Conservation (phyloP, 2,329 filamentous ascomycete species). For the Verticillium dahliae region DNA sequence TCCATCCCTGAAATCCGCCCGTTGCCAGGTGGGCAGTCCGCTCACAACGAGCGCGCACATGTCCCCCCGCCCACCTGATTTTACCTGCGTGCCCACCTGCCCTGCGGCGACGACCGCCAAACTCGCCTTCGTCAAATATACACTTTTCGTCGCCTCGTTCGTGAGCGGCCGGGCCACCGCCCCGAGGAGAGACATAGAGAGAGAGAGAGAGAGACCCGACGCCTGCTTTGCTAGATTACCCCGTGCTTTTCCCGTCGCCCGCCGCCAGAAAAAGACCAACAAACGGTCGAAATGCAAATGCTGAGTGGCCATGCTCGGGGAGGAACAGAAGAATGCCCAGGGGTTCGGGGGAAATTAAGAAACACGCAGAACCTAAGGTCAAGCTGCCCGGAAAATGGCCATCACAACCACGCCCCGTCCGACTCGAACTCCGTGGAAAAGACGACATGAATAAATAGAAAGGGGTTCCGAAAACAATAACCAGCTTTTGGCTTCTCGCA, state of each 20-base stretch:
- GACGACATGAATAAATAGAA: background rate
- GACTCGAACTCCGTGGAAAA: background rate
- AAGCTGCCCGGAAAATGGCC: constrained; percentile 24
- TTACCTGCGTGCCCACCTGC: background rate
- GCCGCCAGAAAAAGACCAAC: background rate
- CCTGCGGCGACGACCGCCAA: background rate
- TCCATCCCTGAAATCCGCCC: background rate
- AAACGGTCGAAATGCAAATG: constrained; percentile 1
- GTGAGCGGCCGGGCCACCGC: background rate
- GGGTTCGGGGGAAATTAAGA: background rate
- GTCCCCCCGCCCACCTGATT: background rate
- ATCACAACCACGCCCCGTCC: background rate
- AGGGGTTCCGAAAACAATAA: background rate
- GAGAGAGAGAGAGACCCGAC: background rate
- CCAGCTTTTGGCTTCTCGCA: background rate
- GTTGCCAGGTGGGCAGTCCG: background rate
- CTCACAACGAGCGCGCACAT: background rate
- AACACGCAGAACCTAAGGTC: constrained; percentile 8
- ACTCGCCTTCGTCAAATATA: constrained; percentile 1
- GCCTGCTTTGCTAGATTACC: background rate
- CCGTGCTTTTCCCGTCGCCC: background rate
- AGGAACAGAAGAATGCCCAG: background rate
- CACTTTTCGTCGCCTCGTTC: constrained; percentile 2
- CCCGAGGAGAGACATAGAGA: background rate
- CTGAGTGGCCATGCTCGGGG: background rate